Percentiles rank a stretch among this genome's conserved stretches.
These are phyloP conservation scores for Vararia minispora DNA, from an alignment of 768 basidiomycete genomes.

Conservation along the genomic window DNA sequence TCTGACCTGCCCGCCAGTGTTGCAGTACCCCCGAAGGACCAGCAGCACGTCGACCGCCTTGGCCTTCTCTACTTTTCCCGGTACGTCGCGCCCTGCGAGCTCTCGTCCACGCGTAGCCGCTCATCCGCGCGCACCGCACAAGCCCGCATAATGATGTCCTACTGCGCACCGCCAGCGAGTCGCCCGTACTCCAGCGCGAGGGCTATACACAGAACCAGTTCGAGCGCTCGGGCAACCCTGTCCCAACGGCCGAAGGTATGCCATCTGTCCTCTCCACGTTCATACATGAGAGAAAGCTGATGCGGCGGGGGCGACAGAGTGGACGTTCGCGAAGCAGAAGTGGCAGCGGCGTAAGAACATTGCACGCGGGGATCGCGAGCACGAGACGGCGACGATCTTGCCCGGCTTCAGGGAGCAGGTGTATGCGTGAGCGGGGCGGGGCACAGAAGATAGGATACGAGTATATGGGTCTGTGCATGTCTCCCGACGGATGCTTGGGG, in stretches of 20 bases:
- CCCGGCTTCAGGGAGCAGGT: slow-evolving; percentile 34
- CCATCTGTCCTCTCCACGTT: background rate
- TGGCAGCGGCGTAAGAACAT: slow-evolving; percentile 33
- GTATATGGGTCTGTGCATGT: no score
- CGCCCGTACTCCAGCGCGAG: slow-evolving; percentile 31
- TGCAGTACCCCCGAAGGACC: slow-evolving; percentile 36
- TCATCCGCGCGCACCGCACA: no score
- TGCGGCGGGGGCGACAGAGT: slow-evolving; percentile 20
- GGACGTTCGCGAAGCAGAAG: slow-evolving; percentile 38
- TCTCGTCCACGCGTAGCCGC: no score
- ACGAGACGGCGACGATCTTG: slow-evolving; percentile 28
- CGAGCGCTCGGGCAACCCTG: slow-evolving; percentile 28
- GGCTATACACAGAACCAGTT: slow-evolving; percentile 36
- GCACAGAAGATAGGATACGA: no score
- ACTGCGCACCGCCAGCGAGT: slow-evolving; percentile 29
- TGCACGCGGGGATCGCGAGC: slow-evolving; percentile 20
- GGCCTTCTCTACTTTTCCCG: slow-evolving; percentile 39
- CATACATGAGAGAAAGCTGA: background rate
- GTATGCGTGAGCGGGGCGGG: slow-evolving; percentile 17
- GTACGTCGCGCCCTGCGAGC: slow-evolving; percentile 12
- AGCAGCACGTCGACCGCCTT: slow-evolving; percentile 36
- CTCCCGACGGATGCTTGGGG: no score
- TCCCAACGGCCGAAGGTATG: slow-evolving; percentile 35
- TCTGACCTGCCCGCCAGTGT: no score
- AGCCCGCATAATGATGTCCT: slow-evolving; percentile 34